Evolutionary conservation across 1,139 yeast genomes (phyloP), one percentile per base, ranked within the genome.

Genomic region (Hansenula sp.): DNA sequence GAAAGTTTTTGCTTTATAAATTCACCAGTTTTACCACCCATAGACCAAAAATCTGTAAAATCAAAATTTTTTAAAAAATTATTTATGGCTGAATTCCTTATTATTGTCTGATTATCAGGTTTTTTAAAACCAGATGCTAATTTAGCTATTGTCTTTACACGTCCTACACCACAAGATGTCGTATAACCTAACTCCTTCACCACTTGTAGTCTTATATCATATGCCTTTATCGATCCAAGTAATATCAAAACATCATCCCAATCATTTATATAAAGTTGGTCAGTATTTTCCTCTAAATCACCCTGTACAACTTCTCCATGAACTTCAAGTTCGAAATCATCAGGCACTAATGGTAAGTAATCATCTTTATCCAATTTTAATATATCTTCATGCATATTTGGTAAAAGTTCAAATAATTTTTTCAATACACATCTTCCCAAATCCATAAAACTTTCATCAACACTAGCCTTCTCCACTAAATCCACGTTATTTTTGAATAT

Each of bases 361-460:
- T 61, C 68, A 19, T 62, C 59, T 2, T 59, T 50, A 8, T 54
- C 50, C 40, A 37, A 47, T 29, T 37, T 50, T 43, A 30, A 56
- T 25, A 41, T 40, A 29, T 22, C 47, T 30, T 18, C 41, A 18
- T 25, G 39, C 29, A 68, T 46, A 21, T 58, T 55, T 3, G 77
- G 78, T 42, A 61, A 66, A 32, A 61, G 35, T 18, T 56, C 59
- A 2, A 57, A 25, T 3, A 46, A 20, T 32, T 32, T 42, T 10
- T 40, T 21, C 6, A 46, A 11, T 0, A 51, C 71, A 25, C 71
- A 51, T 25, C 73, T 61, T 0, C 97, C 96, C 32, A 92, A 61
- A 61, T 92, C 97, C 49, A 92, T 53, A 58, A 84, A 92, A 37
- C 92, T 82, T 62, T 92, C 98, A 62, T 92, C 98, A 14, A 90